Evolutionary conservation across 495 filamentous ascomycete genomes (phyloP), one percentile per base, ranked within the genome.

Genomic region (Penicillium egyptiacum): DNA sequence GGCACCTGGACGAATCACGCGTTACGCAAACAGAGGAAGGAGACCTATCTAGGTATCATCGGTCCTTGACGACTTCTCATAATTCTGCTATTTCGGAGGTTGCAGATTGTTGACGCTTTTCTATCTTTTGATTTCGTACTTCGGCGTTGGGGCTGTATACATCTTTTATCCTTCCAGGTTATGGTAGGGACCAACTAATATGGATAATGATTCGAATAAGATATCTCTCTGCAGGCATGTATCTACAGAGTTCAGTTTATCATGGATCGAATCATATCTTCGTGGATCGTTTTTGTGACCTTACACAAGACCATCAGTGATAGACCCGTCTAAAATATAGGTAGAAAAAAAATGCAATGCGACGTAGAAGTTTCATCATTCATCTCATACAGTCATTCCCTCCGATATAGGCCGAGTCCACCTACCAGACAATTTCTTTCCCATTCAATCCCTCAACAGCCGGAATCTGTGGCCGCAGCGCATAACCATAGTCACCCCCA

Each of bases 401-500:
- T 52, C 35, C 28, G 11, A 45, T 28, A 44, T 28, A 44, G 23
- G 22, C 33, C 23, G 30, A 19, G 20, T 16, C 17, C 14, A 67
- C 55, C 61, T 69, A 72, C 75, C 75, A 78, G n/a, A 57, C 60
- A 60, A 78, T 78, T 41, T 74, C 68, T 57, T 75, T 78, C 33
- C 69, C 74, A 61, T 70, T 66, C 39, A 70, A 47, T 5, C 72
- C 73, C 50, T 77, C 74, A 6, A 75, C 53, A 14, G 64, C 62
- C 4, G 74, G 75, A 55, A 79, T 68, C 60, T 69, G 60, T 37
- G 66, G 59, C 53, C 78, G 64, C 61, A 86, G 58, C 10, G 81
- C 83, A 53, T 77, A 77, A 5, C 88, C 88, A 64, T 92, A 91
- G 65, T 91, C 88, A 28, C 88, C 88, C 0, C 75, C 82, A 68